Percentiles rank a stretch among this genome's conserved stretches.
These are phyloP conservation scores for Coffea eugenioides DNA, from an alignment of 257 asterid genomes.

Conservation along the genomic window DNA sequence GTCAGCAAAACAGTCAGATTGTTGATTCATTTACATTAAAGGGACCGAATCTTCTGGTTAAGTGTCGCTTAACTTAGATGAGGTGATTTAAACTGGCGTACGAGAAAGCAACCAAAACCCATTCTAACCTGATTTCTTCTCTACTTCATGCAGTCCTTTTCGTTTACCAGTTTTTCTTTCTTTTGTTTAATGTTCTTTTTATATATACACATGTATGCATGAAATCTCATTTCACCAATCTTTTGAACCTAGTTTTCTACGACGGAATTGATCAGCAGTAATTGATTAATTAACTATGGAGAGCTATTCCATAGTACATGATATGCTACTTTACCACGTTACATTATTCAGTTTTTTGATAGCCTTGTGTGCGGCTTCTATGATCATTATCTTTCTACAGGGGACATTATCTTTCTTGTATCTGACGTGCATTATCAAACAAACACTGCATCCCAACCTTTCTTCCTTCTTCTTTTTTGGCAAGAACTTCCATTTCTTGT, in stretches of 20 bases:
- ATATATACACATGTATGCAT: no score
- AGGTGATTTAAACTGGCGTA: neutral
- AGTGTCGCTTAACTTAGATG: neutral
- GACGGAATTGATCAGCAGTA: neutral
- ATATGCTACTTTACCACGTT: neutral
- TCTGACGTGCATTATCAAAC: no score
- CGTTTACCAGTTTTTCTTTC: no score
- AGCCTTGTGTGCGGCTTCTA: neutral
- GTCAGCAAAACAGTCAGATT: neutral
- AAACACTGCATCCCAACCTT: no score
- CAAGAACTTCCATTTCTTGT: neutral
- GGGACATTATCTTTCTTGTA: neutral
- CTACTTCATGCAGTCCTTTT: neutral
- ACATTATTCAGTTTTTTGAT: neutral
- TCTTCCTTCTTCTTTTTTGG: neutral
- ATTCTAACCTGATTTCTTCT: neutral
- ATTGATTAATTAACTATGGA: neutral
- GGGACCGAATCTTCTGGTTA: neutral
- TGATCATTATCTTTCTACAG: neutral
- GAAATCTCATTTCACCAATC: neutral
- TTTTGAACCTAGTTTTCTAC: neutral
- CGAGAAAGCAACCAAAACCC: neutral
- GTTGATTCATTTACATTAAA: neutral
- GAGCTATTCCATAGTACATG: neutral
- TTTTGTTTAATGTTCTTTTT: neutral